A percentile compares a stretch with the other conserved stretches of the same genome.
Conservation (phyloP, 495 filamentous ascomycete genomes). For the Schizothecium vesticola region DNA sequence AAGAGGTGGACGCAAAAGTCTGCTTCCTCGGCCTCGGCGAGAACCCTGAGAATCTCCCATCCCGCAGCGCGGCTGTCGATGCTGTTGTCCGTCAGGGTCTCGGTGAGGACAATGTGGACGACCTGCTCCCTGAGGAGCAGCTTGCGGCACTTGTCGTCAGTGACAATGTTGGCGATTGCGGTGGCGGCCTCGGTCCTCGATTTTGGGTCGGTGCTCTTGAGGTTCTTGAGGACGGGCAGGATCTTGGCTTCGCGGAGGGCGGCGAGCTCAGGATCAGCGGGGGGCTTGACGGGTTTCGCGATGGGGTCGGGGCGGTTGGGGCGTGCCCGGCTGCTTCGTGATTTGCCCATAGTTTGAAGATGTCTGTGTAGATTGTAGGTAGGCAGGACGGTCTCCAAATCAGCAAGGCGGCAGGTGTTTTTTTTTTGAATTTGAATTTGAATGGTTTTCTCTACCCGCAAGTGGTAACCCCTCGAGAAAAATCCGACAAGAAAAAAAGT, state of each 20-base stretch:
- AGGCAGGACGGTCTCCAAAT: neutral
- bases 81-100: slow-evolving; percentile 53
- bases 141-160: slow-evolving; percentile 52
- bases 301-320: slow-evolving; percentile 41
- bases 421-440: neutral
- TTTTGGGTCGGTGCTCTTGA: slow-evolving; percentile 51
- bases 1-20: slow-evolving; percentile 60
- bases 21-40: slow-evolving; percentile 53
- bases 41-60: slow-evolving; percentile 55
- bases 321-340: slow-evolving; percentile 34
- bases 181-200: slow-evolving; percentile 46
- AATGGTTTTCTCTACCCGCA: neutral
- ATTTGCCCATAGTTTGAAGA: slow-evolving; percentile 36
- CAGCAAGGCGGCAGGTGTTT: neutral
- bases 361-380: neutral
- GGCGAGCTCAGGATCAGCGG: slow-evolving; percentile 50
- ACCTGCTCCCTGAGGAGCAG: slow-evolving; percentile 56
- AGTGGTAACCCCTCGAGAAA: neutral
- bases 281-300: slow-evolving; percentile 46
- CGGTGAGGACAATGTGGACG: slow-evolving; percentile 53
- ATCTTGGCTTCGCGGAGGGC: slow-evolving; percentile 53
- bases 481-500: neutral
- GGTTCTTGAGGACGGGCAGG: slow-evolving; percentile 51
- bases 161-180: slow-evolving; percentile 54
- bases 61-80: slow-evolving; percentile 53